These are phyloP conservation scores for Glonium stellatum DNA, from an alignment of 495 filamentous ascomycete genomes.

Conservation along the genomic window DNA sequence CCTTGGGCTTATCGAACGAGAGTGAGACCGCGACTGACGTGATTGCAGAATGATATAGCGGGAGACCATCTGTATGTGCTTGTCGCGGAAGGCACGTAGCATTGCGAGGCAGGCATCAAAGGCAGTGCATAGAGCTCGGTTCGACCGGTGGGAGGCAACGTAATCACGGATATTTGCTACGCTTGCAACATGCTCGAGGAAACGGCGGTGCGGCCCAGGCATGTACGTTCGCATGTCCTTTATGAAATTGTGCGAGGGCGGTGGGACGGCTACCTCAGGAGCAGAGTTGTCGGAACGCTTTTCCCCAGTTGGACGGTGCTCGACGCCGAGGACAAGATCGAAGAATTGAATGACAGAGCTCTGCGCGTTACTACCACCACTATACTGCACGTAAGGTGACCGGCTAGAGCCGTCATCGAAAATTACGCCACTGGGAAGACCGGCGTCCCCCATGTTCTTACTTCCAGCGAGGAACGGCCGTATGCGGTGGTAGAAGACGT, in stretches of 20 bases:
- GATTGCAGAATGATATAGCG: conserved; percentile 85
- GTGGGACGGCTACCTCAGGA: conserved; percentile 39
- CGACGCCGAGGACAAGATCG: conserved; percentile 82
- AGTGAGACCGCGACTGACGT: conserved; percentile 46
- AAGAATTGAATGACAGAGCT: conserved; percentile 93
- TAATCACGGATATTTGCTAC: conserved; percentile 87
- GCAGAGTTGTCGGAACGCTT: conserved; percentile 39
- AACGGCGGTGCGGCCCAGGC: conserved; percentile 85
- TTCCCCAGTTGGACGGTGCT: conserved; percentile 85
- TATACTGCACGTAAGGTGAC: conserved; percentile 66
- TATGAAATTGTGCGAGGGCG: conserved; percentile 78
- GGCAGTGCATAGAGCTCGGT: conserved; percentile 64
- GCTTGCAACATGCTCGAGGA: conserved; percentile 68
- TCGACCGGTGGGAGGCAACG: conserved; percentile 56
- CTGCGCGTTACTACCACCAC: conserved; percentile 92
- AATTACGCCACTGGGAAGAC: conserved; percentile 75
- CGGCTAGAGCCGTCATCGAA: conserved; percentile 70
- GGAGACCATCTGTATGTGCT: conserved; percentile 92
- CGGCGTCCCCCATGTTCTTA: conserved; percentile 94
- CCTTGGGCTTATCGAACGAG: conserved; percentile 39
- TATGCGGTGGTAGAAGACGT: conserved; percentile 89
- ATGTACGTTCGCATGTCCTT: conserved; percentile 95
- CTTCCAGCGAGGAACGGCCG: conserved; percentile 90
- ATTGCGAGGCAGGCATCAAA: conserved; percentile 90
- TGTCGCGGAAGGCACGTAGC: conserved; percentile 82